Percentiles rank a stretch among this genome's conserved stretches.
phyloP scores from a whole-genome alignment of 176 grass and related monocot genomes.

The Calamus simplicifolius region DNA sequence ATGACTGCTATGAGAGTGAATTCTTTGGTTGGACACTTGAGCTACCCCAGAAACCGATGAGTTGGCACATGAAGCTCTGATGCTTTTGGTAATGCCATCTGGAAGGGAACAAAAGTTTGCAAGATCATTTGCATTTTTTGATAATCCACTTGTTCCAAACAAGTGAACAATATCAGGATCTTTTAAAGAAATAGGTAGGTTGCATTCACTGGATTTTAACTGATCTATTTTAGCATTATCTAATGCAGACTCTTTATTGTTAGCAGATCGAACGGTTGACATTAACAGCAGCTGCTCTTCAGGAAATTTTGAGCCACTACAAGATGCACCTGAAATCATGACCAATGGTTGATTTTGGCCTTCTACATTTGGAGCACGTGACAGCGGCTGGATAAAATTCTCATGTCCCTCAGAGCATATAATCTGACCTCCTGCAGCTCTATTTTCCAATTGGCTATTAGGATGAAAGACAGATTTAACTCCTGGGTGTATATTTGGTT shows the following conservation, averaged over 20 bases:
- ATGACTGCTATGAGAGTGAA: constrained; percentile 4
- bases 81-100: constrained; percentile 10
- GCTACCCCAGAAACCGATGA: constrained; percentile 19
- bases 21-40: constrained; percentile 32
- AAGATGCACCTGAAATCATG: constrained; percentile 29
- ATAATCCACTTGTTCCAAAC: constrained; percentile 23
- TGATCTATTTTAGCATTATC: constrained; percentile 22
- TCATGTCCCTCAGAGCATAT: constrained; percentile 19
- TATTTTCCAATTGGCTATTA: constrained; percentile 20
- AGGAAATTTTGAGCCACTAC: constrained; percentile 26
- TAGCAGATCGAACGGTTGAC: constrained; percentile 21
- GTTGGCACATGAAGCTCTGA: constrained; percentile 14
- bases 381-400: constrained; percentile 22
- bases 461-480: constrained; percentile 21
- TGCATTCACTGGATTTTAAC: constrained; percentile 24
- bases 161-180: constrained; percentile 18
- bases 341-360: constrained; percentile 20
- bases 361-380: constrained; percentile 11
- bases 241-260: constrained; percentile 11
- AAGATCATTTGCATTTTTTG: constrained; percentile 9
- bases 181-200: constrained; percentile 20
- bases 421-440: constrained; percentile 17
- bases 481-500: too few relatives aligned
- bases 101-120: constrained; percentile 28
- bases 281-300: constrained; percentile 34